Evolutionary conservation across 371 early-diverging fungal genomes (phyloP), one percentile per base, ranked within the genome.

Genomic region (Apophysomyces variabilis): DNA sequence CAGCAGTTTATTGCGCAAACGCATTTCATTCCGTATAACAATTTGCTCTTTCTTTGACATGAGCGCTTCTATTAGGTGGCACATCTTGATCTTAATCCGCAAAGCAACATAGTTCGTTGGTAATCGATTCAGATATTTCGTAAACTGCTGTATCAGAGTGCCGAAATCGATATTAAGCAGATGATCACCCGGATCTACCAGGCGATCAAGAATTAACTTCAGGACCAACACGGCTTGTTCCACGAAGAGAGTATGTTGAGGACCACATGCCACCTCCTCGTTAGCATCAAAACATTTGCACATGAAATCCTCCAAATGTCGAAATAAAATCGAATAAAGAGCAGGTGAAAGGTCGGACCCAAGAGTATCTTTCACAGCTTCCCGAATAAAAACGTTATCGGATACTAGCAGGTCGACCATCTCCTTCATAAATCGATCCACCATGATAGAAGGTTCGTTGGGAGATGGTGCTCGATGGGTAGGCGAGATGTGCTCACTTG

Each of bases 331-430:
- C 60, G 88, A 88, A 71, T 92, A 94, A 18, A 95, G 76, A n/a
- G 88, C 85, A 7, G 90, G 89, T 54, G 87, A 87, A 26, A 95
- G 76, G 63, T 97, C 96, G 43, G 85, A 82, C 41, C 95, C 95
- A n/a, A 96, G 80, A 0, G 90, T 89, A 62, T 96, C 95, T 65
- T 93, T 93, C 47, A 92, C 92, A 16, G 86, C 88, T 78, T 96
- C 96, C 7, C 95, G 90, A 32, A 95, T 87, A 70, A 91, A 84
- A n/a, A 90, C 89, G 66, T 93, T 92, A 39, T 96, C 95, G 5
- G 87, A 91, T 0, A 91, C 87, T 58, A 95, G 77, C 62, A 96
- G 83, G 54, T 92, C 90, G 5, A 93, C 85, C 78, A 96, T 87
- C 58, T 96, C 94, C 35, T 79, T 75, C 60, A 95, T 84, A 68